Conservation (phyloP, 2,329 filamentous ascomycete species). For the Rutstroemia sp. region DNA sequence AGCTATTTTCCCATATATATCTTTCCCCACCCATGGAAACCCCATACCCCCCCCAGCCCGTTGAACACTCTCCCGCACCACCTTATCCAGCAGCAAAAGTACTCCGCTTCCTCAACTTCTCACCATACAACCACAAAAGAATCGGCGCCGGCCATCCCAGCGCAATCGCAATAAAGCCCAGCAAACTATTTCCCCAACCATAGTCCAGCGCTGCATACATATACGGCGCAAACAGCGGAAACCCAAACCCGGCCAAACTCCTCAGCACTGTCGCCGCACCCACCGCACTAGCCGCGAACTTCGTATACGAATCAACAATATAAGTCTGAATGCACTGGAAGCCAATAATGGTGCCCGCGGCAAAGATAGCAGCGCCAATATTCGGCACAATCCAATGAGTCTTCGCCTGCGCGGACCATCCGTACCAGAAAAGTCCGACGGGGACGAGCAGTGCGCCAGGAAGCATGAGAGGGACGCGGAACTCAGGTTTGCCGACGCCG, state of each 20-base stretch:
- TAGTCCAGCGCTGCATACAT: slow-evolving; percentile 31
- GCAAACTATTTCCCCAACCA: slow-evolving; percentile 41
- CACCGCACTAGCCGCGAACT: slow-evolving; percentile 33
- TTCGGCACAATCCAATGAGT: slow-evolving; percentile 51
- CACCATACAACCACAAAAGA: slow-evolving; percentile 35
- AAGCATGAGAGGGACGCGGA: slow-evolving; percentile 53
- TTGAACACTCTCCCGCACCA: background rate
- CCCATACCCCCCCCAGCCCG: no score
- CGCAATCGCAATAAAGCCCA: slow-evolving; percentile 43
- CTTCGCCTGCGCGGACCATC: slow-evolving; percentile 45
- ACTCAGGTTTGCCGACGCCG: slow-evolving; percentile 44
- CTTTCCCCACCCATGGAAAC: no score
- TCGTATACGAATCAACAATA: slow-evolving; percentile 42
- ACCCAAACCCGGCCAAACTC: slow-evolving; percentile 25
- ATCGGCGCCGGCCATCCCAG: slow-evolving; percentile 44
- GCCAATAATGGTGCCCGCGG: slow-evolving; percentile 35
- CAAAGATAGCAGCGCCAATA: slow-evolving; percentile 45
- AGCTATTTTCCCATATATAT: no score
- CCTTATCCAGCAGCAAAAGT: slow-evolving; percentile 25
- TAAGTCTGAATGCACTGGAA: slow-evolving; percentile 38
- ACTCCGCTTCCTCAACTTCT: slow-evolving; percentile 37
- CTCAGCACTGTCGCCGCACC: slow-evolving; percentile 30
- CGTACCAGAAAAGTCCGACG: slow-evolving; percentile 49
- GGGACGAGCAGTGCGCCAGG: slow-evolving; percentile 48
- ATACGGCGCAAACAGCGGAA: slow-evolving; percentile 25